Conservation (phyloP, 2,329 filamentous ascomycete species). For the Cordyceps farinosa region DNA sequence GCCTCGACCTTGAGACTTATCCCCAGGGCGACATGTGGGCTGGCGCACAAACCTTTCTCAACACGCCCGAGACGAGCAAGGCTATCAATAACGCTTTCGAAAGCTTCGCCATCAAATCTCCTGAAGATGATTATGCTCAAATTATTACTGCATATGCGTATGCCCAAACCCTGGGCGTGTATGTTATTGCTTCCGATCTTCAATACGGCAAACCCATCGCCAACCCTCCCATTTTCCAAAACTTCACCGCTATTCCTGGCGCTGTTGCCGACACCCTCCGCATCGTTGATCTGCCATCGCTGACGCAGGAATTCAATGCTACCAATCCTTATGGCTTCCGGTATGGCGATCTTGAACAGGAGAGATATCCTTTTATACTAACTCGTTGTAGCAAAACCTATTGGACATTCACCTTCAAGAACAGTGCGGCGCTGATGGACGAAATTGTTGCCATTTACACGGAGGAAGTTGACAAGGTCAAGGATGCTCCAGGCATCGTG, state of each 20-base stretch:
- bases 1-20: slow-evolving; percentile 42
- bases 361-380: not conserved
- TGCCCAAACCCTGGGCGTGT: slow-evolving; percentile 19
- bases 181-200: slow-evolving; percentile 23
- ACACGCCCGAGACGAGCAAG: slow-evolving; percentile 24
- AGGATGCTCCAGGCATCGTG: slow-evolving; percentile 23
- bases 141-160: slow-evolving; percentile 25
- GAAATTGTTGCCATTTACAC: slow-evolving; percentile 24
- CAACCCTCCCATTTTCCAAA: slow-evolving; percentile 22
- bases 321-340: slow-evolving; percentile 25
- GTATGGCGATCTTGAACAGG: slow-evolving; percentile 13
- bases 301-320: slow-evolving; percentile 24
- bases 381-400: slow-evolving; percentile 22
- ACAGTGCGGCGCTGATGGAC: slow-evolving; percentile 22
- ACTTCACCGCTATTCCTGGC: slow-evolving; percentile 23
- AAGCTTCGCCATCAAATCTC: slow-evolving; percentile 22
- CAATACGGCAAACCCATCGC: slow-evolving; percentile 22
- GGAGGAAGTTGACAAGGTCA: slow-evolving; percentile 24
- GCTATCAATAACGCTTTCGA: slow-evolving; percentile 24
- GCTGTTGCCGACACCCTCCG: slow-evolving; percentile 22
- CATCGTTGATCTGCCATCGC: slow-evolving; percentile 19
- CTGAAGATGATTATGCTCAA: slow-evolving; percentile 24
- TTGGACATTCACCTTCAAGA: slow-evolving; percentile 24
- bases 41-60: slow-evolving; percentile 31
- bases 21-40: slow-evolving; percentile 38